Evolutionary conservation across 169 alveolate species (phyloP), one percentile per base, ranked within the genome.

Genomic region (Toxoplasma gondii): DNA sequence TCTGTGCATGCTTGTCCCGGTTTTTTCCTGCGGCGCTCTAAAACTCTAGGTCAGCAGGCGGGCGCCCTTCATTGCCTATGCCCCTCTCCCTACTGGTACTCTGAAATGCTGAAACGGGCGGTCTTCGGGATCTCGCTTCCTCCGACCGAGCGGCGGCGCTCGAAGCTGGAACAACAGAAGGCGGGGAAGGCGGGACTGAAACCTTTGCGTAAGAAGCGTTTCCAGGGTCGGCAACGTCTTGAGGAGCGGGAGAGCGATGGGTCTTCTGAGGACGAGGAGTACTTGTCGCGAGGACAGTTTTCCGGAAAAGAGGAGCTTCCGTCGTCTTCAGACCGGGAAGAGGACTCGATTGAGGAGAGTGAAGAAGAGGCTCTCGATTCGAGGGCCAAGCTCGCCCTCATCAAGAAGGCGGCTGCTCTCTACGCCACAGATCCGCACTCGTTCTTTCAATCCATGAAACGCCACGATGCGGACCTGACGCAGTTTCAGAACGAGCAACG

Each of bases 51-150:
- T n/a, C n/a, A n/a, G n/a, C n/a, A n/a, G n/a, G n/a, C n/a, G n/a
- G n/a, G n/a, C n/a, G n/a, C n/a, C n/a, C n/a, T n/a, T n/a, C n/a
- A n/a, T n/a, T n/a, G n/a, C n/a, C n/a, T n/a, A n/a, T n/a, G n/a
- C n/a, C 12, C 12, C 74, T 64, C 74, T 64, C 29, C 34, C 29
- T 1, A 31, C n/a, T 2, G 2, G 12, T 31, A 4, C 84, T 7
- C 24, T 44, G n/a, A 88, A n/a, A 90, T 90, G 93, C 49, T 90
- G 78, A 90, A 90, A 49, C 87, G 93, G 34, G 93, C 93, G 2
- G 88, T 90, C 88, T 90, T 90, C 34, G 93, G 93, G 44, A 43
- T 90, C 39, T 31, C 45, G 88, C 82, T 39, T 16, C 92, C 58
- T 10, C 64, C 36, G 80, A 36, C 41, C 58, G n/a, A 5, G 83